Base-by-base conservation (phyloP, 2,329 filamentous ascomycete genomes). In the Rutstroemia sp. region DNA sequence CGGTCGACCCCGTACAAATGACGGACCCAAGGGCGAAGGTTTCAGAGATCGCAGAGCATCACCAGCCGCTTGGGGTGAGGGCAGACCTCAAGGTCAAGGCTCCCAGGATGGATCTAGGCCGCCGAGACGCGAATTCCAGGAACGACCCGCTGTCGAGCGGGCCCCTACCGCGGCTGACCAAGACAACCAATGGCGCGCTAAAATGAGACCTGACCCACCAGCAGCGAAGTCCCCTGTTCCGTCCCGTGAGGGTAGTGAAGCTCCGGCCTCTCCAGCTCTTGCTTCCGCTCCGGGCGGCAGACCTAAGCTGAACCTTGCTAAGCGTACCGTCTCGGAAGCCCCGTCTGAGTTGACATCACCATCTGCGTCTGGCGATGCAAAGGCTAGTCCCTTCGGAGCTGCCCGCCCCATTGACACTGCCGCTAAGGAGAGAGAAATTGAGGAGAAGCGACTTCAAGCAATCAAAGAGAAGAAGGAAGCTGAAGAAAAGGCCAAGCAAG, bases 321-420 rank as follows among this genome's bases (percentile, higher is more conserved):
- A 97, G 81, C 85, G 94, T 64, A 96, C 92, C 4, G 89, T 96
- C 12, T 86, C 92, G 0, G 92, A 95, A 66, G 79, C 77, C 3
- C 69, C 76, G 27, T 25, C 50, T 4, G 80, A 81, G 59, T 67
- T 74, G 9, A 62, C 74, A 37, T 75, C 80, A 3, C 70, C 84
- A 23, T 77, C 83, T 49, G 38, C 54, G 10, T 71, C 76, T 9
- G 69, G 73, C n/a, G 87, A 94, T 67, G 77, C 88, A 44, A 97
- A 96, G 77, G 81, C 91, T 25, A 97, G 87, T 72, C 91, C 91
- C 42, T 99, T 99, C 70, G 94, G 94, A 67, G 92, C 88, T 59
- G 94, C 94, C 56, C 86, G 88, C 61, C 94, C 94, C 55, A 96
- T 97, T 66, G 92, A 99, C 73, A 97, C 92, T 48, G 88, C 90